Evolutionary conservation across 2,329 filamentous ascomycete genomes (phyloP), one percentile per base, ranked within the genome.

Genomic region (Grosmannia serpens): DNA sequence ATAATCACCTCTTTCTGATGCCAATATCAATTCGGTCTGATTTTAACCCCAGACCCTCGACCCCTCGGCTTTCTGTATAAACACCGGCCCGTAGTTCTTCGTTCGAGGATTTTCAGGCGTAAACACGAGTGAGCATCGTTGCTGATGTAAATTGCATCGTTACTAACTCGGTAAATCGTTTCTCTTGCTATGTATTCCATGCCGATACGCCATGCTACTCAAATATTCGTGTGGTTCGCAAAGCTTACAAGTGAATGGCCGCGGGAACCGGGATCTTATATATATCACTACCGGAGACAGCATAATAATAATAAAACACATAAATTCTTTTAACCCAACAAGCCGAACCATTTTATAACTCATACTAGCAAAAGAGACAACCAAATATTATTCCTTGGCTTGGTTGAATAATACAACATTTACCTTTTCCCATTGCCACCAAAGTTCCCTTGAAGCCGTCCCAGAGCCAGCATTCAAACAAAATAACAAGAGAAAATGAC

Each of bases 341-440:
- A 33, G 35, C 53, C 38, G 24, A 55, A 41, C 38, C 27, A n/a
- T 29, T 46, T 49, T 49, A 20, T 35, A 35, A 24, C 29, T 56
- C 44, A 35, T 20, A 49, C 17, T 27, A 29, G 52, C 8, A 5
- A 59, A 44, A 24, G 31, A 56, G 26, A 33, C 17, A 49, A 50
- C 58, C 58, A 38, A 33, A 56, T 55, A 60, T 55, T 58, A 61
- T 15, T 58, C 58, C 56, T 56, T 56, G 55, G 31, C 27, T 58
- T 51, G 29, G 33, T 31, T 55, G 55, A 57, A 61, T 46, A 59
- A 44, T 24, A n/a, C 50, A 55, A 51, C 41, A 47, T 58, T 57
- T 59, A 51, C 38, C 51, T 38, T 61, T 60, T 60, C 60, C 60
- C 62, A 57, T 62, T 55, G 58, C 60, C 60, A 52, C 58, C 60